Percentiles rank a stretch among this genome's conserved stretches.
Conservation (phyloP, 202 grass and related monocot genomes). For the Panicum hallii region DNA sequence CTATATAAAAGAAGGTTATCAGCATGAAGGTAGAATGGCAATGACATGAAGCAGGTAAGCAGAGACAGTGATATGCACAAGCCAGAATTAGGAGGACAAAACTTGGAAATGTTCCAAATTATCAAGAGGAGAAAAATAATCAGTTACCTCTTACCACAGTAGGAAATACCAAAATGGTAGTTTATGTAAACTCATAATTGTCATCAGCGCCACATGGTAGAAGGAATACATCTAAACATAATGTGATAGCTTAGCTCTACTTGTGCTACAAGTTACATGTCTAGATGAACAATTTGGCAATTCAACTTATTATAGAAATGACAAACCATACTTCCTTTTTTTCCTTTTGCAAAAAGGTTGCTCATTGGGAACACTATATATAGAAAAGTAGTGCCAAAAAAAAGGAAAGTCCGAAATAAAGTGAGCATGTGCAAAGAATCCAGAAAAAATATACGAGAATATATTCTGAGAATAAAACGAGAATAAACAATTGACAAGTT, state of each 20-base stretch:
- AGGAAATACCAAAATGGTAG: neutral
- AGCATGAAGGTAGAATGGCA: neutral
- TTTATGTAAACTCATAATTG: neutral
- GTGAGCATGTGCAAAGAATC: slow-evolving; percentile 14
- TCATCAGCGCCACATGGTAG: neutral
- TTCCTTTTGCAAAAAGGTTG: neutral
- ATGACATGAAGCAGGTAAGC: neutral
- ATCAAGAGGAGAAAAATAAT: slow-evolving; percentile 3
- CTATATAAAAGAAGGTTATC: neutral
- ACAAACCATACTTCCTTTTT: neutral
- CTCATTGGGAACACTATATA: neutral
- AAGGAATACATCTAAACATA: slow-evolving; percentile 18
- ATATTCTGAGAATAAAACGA: slow-evolving; percentile 40
- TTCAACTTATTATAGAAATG: neutral
- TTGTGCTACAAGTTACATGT: slow-evolving; percentile 19
- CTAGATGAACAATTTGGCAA: neutral
- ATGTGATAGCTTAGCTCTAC: neutral
- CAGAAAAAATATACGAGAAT: slow-evolving; percentile 4
- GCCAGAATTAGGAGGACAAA: slow-evolving; percentile 25
- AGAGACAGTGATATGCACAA: neutral
- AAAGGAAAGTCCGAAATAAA: neutral
- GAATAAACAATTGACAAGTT: neutral
- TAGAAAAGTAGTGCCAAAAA: neutral
- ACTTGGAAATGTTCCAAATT: slow-evolving; percentile 8
- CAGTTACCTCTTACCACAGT: slow-evolving; percentile 10